A percentile compares a stretch with the other conserved stretches of the same genome.
Conservation (phyloP, 176 grass and related monocot genomes). For the Oryza meridionalis region DNA sequence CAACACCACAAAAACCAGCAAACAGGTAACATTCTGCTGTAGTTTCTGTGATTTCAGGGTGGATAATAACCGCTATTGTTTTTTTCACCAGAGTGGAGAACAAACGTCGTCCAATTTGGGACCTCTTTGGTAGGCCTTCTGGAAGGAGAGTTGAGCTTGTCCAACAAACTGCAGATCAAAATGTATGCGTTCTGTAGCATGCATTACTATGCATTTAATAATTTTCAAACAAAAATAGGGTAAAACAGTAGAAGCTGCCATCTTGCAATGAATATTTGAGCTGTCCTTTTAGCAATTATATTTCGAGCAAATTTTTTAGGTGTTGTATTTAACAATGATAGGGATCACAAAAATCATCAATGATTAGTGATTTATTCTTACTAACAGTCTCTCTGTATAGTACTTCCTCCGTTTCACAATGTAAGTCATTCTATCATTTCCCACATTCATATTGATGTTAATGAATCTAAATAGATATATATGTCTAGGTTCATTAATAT, state of each 20-base stretch:
- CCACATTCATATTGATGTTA: too few relatives aligned
- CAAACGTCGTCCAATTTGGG: conserved; percentile 66
- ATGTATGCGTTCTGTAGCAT: conserved; percentile 63
- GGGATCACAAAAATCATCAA: not conserved
- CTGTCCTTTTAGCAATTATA: conserved; percentile 5
- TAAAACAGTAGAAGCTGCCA: not conserved
- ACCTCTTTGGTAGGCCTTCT: conserved; percentile 50
- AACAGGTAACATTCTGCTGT: conserved; percentile 53
- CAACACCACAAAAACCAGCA: conserved; percentile 45
- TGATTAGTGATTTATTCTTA: not conserved
- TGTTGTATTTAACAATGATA: not conserved
- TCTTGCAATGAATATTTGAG: not conserved
- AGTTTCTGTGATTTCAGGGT: conserved; percentile 31
- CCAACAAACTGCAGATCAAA: conserved; percentile 43
- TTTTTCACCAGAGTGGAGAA: conserved; percentile 54
- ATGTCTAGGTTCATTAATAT: too few relatives aligned
- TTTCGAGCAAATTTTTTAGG: not conserved
- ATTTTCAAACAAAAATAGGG: not conserved
- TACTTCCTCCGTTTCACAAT: not conserved
- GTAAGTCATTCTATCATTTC: too few relatives aligned
- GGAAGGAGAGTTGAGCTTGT: conserved; percentile 48
- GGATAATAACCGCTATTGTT: conserved; percentile 8
- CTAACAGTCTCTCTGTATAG: not conserved
- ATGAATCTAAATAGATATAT: too few relatives aligned
- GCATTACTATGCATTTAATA: conserved; percentile 7